Evolutionary conservation across 179 eudicot species (phyloP).

Genomic region (Amaranthus tricolor): DNA sequence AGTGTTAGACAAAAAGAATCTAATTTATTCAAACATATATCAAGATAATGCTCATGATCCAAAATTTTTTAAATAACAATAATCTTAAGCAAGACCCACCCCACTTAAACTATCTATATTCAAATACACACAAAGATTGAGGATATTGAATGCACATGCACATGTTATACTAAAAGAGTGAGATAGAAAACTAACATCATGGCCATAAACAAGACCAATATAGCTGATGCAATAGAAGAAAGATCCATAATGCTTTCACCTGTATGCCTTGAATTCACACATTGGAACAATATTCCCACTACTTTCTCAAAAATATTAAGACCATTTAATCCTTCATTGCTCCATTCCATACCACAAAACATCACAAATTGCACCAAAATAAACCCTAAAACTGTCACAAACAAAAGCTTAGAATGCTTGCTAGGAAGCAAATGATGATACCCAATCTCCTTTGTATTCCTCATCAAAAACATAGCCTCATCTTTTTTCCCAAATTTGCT

Average conservation of each 20-base stretch:
- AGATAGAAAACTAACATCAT: conserved; percentile 58
- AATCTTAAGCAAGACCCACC: neutral
- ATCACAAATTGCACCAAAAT: conserved; percentile 44
- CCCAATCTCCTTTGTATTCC: conserved; percentile 34
- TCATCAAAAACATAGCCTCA: conserved; percentile 45
- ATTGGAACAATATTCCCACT: conserved; percentile 48
- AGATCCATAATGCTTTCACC: conserved; percentile 68
- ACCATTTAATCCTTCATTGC: conserved; percentile 37
- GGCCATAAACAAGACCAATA: conserved; percentile 50
- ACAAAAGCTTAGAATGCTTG: conserved; percentile 35
- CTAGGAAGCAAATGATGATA: conserved; percentile 53
- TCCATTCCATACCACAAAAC: conserved; percentile 63
- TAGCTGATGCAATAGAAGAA: conserved; percentile 47
- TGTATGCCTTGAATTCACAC: conserved; percentile 57
- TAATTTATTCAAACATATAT: too few relatives aligned
- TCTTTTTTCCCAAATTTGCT: conserved; percentile 41
- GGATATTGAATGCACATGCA: neutral
- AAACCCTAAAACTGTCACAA: conserved; percentile 51
- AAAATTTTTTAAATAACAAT: neutral
- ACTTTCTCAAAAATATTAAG: conserved; percentile 49
- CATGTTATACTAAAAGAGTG: neutral
- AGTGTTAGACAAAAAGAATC: too few relatives aligned
- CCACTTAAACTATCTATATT: neutral
- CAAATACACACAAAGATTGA: too few relatives aligned
- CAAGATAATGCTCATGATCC: neutral